Conservation (phyloP, 495 filamentous ascomycete species). For the Penicillium bialowiezense region DNA sequence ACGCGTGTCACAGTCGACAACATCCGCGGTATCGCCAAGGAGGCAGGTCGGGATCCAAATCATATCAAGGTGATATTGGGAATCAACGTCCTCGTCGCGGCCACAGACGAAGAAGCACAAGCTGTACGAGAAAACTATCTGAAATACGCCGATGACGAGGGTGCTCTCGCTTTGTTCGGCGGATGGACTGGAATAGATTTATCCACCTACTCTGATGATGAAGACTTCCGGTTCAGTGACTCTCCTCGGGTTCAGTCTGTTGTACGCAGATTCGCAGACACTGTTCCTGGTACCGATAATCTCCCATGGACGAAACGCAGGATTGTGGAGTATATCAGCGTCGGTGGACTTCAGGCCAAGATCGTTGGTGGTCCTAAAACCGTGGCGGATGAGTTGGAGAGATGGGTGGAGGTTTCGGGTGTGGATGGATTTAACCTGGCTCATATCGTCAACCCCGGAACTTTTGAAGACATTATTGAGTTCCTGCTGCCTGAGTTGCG, state of each 20-base stretch:
- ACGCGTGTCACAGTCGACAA: slow-evolving; percentile 48
- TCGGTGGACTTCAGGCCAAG: slow-evolving; percentile 49
- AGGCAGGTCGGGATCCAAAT: slow-evolving; percentile 44
- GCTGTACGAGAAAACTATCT: slow-evolving; percentile 48
- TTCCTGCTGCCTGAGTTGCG: slow-evolving; percentile 52
- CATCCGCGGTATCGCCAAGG: slow-evolving; percentile 41
- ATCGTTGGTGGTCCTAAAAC: slow-evolving; percentile 43
- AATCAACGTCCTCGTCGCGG: slow-evolving; percentile 45
- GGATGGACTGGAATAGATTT: slow-evolving; percentile 64
- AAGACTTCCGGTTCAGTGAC: slow-evolving; percentile 44
- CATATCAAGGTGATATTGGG: slow-evolving; percentile 54
- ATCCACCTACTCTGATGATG: slow-evolving; percentile 48
- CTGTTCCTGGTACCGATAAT: slow-evolving; percentile 34
- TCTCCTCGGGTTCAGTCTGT: slow-evolving; percentile 24
- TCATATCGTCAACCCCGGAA: slow-evolving; percentile 51
- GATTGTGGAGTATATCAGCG: slow-evolving; percentile 51
- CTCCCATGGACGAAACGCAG: slow-evolving; percentile 55
- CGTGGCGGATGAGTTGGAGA: slow-evolving; percentile 50
- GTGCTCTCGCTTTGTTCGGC: slow-evolving; percentile 56
- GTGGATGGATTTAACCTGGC: slow-evolving; percentile 55
- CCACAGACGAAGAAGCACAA: slow-evolving; percentile 51
- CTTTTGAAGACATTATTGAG: slow-evolving; percentile 55
- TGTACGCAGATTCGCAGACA: slow-evolving; percentile 24
- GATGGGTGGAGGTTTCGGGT: slow-evolving; percentile 44
- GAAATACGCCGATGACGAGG: slow-evolving; percentile 54